Base-by-base conservation (phyloP, 148 eudicot genomes). In the Agrostemma githago region DNA sequence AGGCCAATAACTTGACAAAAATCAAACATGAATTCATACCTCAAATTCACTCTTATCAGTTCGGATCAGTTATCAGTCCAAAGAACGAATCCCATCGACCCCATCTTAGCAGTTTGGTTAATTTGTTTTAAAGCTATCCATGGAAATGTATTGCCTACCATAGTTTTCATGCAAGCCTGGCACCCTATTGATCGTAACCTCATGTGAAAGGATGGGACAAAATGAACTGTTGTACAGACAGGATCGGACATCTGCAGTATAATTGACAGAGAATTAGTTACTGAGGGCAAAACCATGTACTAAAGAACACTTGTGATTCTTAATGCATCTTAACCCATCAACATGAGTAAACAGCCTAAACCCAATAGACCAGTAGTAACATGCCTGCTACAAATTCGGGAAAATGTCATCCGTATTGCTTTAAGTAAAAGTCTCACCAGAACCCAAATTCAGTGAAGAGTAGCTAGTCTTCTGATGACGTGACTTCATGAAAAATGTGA, bases 201-300 rank as follows among this genome's bases (percentile, higher is more conserved):
- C 97, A 46, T 88, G 21, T 86, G 86, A 39, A 85, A 72, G 70
- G 85, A 77, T 73, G 78, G 89, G 34, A 81, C 84, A 83, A 73
- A 77, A 60, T 51, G 92, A 76, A 74, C 77, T 84, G 84, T 86
- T 84, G 71, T 77, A 80, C 67, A 74, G 76, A 74, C 80, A 73
- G 88, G 78, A 81, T 77, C 89, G 40, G 89, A 84, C 79, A 85
- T 79, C 96, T 88, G 83, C 76, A 65, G 15, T 41, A 65, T 21
- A 20, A 75, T 57, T 53, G 20, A 15, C 44, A 53, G 62, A 74
- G 34, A 63, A 7, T 20, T 20, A n/a, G 62, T 62, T 63, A 57
- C 58, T 39, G 40, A 70, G 20, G 39, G 66, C 3, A 44, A n/a
- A 26, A 69, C 8, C 11, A 12, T 9, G n/a, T 34, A 65, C 21